Evolutionary conservation across 2,329 filamentous ascomycete species (phyloP).

Genomic region (Sclerotinia borealis): DNA sequence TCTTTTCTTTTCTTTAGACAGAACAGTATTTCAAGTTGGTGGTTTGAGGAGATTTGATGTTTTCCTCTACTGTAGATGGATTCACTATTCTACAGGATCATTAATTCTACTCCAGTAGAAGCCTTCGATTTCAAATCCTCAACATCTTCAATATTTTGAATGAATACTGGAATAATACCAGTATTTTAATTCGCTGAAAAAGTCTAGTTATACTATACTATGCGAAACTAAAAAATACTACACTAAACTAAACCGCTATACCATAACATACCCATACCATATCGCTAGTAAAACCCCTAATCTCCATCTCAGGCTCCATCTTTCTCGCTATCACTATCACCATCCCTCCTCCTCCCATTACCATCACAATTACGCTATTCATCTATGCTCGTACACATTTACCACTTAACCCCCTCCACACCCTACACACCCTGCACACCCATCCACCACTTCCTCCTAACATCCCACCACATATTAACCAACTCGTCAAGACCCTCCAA

Average conservation of each 20-base stretch:
- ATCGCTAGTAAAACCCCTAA: not conserved
- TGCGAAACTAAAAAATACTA: too few species aligned
- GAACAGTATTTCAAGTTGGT: too few species aligned
- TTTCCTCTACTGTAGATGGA: too few species aligned
- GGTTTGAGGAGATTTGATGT: too few species aligned
- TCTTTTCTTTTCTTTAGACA: too few species aligned
- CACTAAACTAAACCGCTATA: not conserved
- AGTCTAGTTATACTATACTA: not conserved
- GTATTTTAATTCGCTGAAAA: not conserved
- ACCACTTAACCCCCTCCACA: not conserved
- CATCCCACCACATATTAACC: conserved; percentile 7
- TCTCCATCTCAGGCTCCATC: not conserved
- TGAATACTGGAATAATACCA: too few species aligned
- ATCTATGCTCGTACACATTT: too few species aligned
- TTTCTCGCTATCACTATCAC: not conserved
- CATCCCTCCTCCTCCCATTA: not conserved
- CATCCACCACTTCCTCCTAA: conserved; percentile 9
- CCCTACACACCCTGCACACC: not conserved
- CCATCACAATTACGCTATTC: too few species aligned
- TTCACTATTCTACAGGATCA: too few species aligned
- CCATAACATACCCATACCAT: not conserved
- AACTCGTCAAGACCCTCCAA: not conserved
- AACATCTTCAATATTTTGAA: not conserved
- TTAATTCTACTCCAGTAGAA: too few species aligned
- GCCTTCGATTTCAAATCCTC: too few species aligned